Base-by-base conservation (phyloP, 306 rosid species). In the Sechiopsis laciniata region DNA sequence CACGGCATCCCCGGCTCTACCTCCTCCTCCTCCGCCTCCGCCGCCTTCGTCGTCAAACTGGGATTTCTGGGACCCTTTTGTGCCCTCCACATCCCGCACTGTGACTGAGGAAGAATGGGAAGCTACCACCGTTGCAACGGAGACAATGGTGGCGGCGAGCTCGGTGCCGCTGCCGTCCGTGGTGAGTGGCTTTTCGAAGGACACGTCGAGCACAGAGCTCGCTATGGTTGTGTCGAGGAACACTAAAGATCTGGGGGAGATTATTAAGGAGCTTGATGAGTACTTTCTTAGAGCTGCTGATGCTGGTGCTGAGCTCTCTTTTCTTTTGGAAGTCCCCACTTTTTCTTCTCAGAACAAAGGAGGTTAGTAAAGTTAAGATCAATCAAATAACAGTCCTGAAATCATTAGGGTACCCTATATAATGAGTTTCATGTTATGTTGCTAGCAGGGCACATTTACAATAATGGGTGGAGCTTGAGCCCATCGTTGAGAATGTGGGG, bases 11-110 rank as follows among this genome's bases (percentile, higher is more conserved):
- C 85, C 96, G 2, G 80, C 96, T 22, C 83, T 76, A 1, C 96
- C 83, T 7, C 87, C 76, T 1, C 91, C 91, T 0, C 91, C 95
- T 0, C 85, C 87, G 0, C 48, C 48, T 1, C 94, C 96, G 1
- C 92, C 91, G 0, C 94, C 96, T 1, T 89, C 91, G 2, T 83
- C 92, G 1, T 89, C 96, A 54, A 56, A 85, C 0, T 94, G 99
- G 97, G 97, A 94, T 72, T 94, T 91, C 85, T 94, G 99, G 99
- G 97, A 91, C 84, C 99, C 99, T 10, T 91, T 94, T 88, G 80
- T 84, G 85, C 87, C 80, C 64, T 77, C 86, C 0, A 72, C 85
- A 20, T 84, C 98, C 8, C 72, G 88, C 82, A 74, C 87, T 7
- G 48, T 42, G 48, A 42, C 48, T 0, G 97, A 89, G 87, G 99